Base-by-base conservation (phyloP, 805 yeast species). In the Yarrowia porcina region DNA sequence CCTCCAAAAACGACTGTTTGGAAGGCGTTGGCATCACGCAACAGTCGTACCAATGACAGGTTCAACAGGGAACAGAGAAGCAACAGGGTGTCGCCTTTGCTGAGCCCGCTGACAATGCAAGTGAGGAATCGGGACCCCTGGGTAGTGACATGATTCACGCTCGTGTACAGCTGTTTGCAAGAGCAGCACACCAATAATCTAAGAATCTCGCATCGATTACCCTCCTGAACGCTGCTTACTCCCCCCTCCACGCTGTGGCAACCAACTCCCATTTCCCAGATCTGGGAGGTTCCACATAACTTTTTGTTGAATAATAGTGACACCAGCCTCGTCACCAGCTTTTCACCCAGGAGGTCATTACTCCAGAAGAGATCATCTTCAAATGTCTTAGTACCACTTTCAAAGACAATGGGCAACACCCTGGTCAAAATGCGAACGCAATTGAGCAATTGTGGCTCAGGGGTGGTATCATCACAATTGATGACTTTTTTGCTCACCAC, bases 221-320 rank as follows among this genome's bases (percentile, higher is more conserved):
- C 30, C 17, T 56, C 61, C 28, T 30, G 49, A 1, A 15, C 39
- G 20, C 39, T 28, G 30, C 28, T 56, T n/a, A 39, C 47, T 2
- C 38, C 30, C 15, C 21, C 30, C 15, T 30, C 49, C 25, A 27
- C 47, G 7, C 35, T 52, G 44, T 56, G 49, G 15, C 61, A 56
- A 2, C 39, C 61, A n/a, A 56, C 49, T 2, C 61, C 61, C 49
- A 39, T 56, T 39, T 56, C 61, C 61, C 61, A 56, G 28, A 56
- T 56, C 18, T 39, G 38, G 8, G 38, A 18, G 10, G 49, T 9
- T 27, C 61, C 61, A 13, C 61, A 56, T 2, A 56, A 17, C 30
- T 21, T 44, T n/a, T 41, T 56, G 36, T 56, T 32, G 49, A 56
- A 56, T 9, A 56, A 30, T 3, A 56, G 8, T 0, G 32, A 25